Percentiles rank a stretch among this genome's conserved stretches.
phyloP scores from a whole-genome alignment of 108 stramenopile species.

The Epipyxis sp. region DNA sequence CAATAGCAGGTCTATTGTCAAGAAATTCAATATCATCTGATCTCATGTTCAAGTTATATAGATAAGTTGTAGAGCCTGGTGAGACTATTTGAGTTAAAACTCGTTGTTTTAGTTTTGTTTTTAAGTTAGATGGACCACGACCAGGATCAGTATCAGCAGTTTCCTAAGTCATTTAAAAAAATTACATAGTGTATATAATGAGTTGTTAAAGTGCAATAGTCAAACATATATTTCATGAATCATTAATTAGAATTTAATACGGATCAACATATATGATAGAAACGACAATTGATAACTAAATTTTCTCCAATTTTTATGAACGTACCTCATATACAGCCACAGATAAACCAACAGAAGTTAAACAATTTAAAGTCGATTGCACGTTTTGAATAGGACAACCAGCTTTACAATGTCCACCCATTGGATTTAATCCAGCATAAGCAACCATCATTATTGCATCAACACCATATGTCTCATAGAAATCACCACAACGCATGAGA shows the following conservation, averaged over 20 bases:
- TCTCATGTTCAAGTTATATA: constrained; percentile 63
- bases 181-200: too few relatives aligned
- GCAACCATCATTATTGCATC: constrained; percentile 89
- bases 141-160: background rate
- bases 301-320: too few relatives aligned
- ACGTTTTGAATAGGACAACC: constrained; percentile 85
- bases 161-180: too few relatives aligned
- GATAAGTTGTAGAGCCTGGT: constrained; percentile 80
- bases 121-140: background rate
- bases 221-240: too few relatives aligned
- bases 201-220: too few relatives aligned
- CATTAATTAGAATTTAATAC: too few relatives aligned
- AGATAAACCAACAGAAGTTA: constrained; percentile 73
- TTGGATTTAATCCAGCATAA: constrained; percentile 88
- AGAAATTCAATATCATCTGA: constrained; percentile 51
- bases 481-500: constrained; percentile 81
- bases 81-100: constrained; percentile 74
- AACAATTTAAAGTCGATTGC: constrained; percentile 76
- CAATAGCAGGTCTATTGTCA: constrained; percentile 43
- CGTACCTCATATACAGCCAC: constrained; percentile 92
- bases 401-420: constrained; percentile 82
- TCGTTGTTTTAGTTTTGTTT: constrained; percentile 30
- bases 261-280: too few relatives aligned
- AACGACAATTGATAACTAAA: too few relatives aligned
- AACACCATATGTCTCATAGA: constrained; percentile 91